Base-by-base conservation (phyloP, 169 alveolate genomes). In the Plasmodium reichenowi region DNA sequence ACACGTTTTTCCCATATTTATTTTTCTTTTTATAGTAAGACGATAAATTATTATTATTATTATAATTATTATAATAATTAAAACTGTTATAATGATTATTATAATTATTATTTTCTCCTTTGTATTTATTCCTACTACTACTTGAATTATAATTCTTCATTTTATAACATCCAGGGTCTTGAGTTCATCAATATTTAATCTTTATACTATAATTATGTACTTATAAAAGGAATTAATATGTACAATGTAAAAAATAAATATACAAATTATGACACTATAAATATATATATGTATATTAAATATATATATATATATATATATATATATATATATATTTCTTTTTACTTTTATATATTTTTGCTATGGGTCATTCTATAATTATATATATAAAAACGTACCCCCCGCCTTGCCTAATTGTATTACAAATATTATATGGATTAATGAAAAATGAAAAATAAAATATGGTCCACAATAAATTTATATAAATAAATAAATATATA, bases 91-190 rank as follows among this genome's bases (percentile, higher is more conserved):
- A 38, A 13, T 29, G 26, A 63, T 45, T 43, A 50, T 60, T 71
- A 24, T 80, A 60, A 26, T 52, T 48, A 24, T 45, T 72, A 17
- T 83, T 70, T 22, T 83, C 91, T n/a, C 72, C 85, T 45, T 83
- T 83, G 26, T 9, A 13, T 83, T 83, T 83, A 62, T 72, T 83
- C 50, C 74, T 50, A 10, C 60, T 29, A 62, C 64, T 83, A 24
- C 56, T 68, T 10, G 63, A 38, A 50, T 83, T 83, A 38, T 83
- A 83, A 52, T 83, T 83, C 22, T 83, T 83, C 91, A 83, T 83
- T 83, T 83, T 76, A 9, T 64, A 38, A 38, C 47, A 5, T 38
- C 9, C 47, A 38, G 10, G 5, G 47, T 38, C 47, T 38, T 38
- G 10, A 5, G 47, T 38, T 38, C 47, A 38, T 38, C 47, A 38